Evolutionary conservation across 768 basidiomycete species (phyloP).

Genomic region (Hebeloma cylindrosporum): DNA sequence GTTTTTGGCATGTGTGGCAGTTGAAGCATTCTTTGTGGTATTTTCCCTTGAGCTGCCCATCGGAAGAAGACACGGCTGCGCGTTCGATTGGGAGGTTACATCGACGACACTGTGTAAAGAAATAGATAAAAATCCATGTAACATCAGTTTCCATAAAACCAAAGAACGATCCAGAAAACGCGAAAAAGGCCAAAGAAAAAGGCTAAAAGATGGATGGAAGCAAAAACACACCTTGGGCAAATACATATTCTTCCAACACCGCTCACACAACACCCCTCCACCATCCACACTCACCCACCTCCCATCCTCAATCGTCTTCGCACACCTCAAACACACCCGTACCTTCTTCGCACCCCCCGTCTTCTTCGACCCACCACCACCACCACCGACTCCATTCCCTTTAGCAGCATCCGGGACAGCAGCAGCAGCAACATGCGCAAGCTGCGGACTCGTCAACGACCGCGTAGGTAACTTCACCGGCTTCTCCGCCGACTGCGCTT

Average conservation of each 20-base stretch:
- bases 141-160: background rate
- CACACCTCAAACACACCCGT: slow-evolving; percentile 67
- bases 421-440: slow-evolving; percentile 11
- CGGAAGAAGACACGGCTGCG: slow-evolving; percentile 85
- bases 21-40: slow-evolving; percentile 92
- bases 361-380: slow-evolving; percentile 17
- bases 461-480: slow-evolving; percentile 57
- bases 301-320: slow-evolving; percentile 69
- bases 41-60: slow-evolving; percentile 95
- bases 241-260: slow-evolving; percentile 96
- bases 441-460: slow-evolving; percentile 41
- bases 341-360: slow-evolving; percentile 34
- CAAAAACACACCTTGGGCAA: slow-evolving; percentile 71
- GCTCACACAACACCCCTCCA: slow-evolving; percentile 80
- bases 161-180: background rate
- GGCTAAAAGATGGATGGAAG: slow-evolving; percentile 1
- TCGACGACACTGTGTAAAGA: slow-evolving; percentile 67
- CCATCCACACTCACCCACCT: slow-evolving; percentile 80
- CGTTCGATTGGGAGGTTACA: slow-evolving; percentile 88
- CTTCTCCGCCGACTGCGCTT: slow-evolving; percentile 36
- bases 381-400: background rate
- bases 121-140: slow-evolving; percentile 4
- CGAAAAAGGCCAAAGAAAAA: background rate
- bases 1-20: slow-evolving; percentile 83
- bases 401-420: background rate